phyloP scores from a whole-genome alignment of 257 asterid genomes.

The Gynochthodes officinalis region DNA sequence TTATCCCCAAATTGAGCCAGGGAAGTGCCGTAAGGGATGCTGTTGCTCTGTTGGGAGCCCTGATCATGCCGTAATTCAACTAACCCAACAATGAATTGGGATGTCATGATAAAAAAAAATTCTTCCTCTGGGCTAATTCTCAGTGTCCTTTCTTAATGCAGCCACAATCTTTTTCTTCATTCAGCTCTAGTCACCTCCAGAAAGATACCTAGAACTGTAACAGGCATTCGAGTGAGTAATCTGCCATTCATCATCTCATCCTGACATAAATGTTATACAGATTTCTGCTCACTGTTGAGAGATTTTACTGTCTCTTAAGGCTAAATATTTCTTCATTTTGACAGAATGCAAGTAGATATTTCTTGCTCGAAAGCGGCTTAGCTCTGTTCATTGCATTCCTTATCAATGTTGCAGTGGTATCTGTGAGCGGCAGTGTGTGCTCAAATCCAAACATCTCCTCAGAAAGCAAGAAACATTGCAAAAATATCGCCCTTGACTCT shows the following conservation, averaged over 20 bases:
- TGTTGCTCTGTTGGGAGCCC: slow-evolving; percentile 87
- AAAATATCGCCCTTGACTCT: slow-evolving; percentile 63
- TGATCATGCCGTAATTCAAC: slow-evolving; percentile 87
- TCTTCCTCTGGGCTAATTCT: slow-evolving; percentile 1
- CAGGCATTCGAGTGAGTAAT: slow-evolving; percentile 56
- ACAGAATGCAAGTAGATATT: slow-evolving; percentile 18
- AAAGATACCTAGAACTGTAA: slow-evolving; percentile 69
- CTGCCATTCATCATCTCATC: not conserved
- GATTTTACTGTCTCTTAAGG: not conserved
- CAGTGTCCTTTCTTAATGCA: slow-evolving; percentile 20
- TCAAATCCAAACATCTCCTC: slow-evolving; percentile 49
- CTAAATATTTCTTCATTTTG: not conserved
- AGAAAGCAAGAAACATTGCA: slow-evolving; percentile 50
- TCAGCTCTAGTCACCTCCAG: slow-evolving; percentile 91
- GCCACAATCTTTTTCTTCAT: slow-evolving; percentile 96
- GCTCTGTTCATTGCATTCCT: slow-evolving; percentile 76
- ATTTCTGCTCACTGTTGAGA: not conserved
- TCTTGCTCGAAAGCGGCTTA: slow-evolving; percentile 59
- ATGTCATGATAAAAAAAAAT: not conserved
- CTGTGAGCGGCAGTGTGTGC: slow-evolving; percentile 89
- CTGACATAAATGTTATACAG: not conserved
- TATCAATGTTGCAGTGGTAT: slow-evolving; percentile 74
- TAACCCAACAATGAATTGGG: not conserved
- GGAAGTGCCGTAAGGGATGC: slow-evolving; percentile 77
- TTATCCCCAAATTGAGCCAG: slow-evolving; percentile 71